Conservation (phyloP, 2,329 filamentous ascomycete species). For the Apiospora koreana region DNA sequence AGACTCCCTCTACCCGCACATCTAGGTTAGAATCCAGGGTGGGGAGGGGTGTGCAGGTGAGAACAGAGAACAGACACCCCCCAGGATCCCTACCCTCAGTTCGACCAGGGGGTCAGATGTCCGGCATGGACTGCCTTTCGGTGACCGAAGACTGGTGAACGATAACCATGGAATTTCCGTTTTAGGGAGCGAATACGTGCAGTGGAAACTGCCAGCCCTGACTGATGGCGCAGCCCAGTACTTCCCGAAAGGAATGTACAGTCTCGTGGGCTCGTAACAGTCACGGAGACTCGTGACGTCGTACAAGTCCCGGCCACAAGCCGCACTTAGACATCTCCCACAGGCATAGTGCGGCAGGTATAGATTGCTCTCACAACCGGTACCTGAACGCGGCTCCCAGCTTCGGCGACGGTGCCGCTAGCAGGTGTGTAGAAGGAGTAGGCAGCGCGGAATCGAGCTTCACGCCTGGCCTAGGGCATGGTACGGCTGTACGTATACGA, state of each 20-base stretch:
- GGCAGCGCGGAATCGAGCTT: background rate
- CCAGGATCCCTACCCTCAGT: constrained; percentile 27
- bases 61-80: constrained; percentile 22
- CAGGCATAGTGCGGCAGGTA: background rate
- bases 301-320: background rate
- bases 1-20: constrained; percentile 8
- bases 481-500: background rate
- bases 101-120: constrained; percentile 32
- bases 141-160: constrained; percentile 45
- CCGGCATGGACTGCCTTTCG: constrained; percentile 41
- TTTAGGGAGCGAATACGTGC: constrained; percentile 28
- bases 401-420: background rate
- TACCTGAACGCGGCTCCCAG: background rate
- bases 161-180: constrained; percentile 38
- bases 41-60: constrained; percentile 5
- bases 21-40: background rate
- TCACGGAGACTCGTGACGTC: constrained; percentile 4
- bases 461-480: background rate
- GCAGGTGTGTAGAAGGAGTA: background rate
- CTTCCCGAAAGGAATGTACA: background rate
- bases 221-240: background rate
- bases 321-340: background rate
- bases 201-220: background rate
- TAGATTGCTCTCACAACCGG: background rate
- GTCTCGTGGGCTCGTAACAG: constrained; percentile 2